Conservation (phyloP, 192 early-diverging fungal species). For the Podila epicladia region DNA sequence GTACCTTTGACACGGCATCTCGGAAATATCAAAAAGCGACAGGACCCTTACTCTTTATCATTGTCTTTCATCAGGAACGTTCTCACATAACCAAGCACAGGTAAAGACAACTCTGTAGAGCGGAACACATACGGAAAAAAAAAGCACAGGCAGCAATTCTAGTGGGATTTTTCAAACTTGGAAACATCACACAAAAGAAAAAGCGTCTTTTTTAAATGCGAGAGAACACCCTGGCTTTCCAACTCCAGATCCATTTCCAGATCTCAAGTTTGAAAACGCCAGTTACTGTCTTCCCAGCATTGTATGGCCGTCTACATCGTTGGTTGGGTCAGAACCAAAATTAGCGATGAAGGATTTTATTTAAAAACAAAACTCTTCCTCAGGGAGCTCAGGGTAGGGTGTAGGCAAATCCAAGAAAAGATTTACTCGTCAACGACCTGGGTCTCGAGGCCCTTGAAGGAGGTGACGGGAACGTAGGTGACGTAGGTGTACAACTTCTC, state of each 20-base stretch:
- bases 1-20: no score
- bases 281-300: conserved; percentile 12
- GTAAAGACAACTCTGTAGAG: no score
- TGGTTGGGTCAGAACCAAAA: conserved; percentile 10
- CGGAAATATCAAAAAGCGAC: no score
- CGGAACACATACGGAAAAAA: no score
- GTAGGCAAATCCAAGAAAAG: background rate
- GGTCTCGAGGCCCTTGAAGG: conserved; percentile 91
- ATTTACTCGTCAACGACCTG: conserved; percentile 70
- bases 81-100: no score
- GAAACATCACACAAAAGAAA: conserved; percentile 9
- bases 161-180: no score
- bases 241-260: background rate
- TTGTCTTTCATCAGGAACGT: no score
- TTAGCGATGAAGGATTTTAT: conserved; percentile 20
- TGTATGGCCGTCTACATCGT: conserved; percentile 16
- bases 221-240: conserved; percentile 5
- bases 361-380: conserved; percentile 11
- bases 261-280: background rate
- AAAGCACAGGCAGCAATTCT: no score
- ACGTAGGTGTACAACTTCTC: conserved; percentile 99
- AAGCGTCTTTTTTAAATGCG: conserved; percentile 9
- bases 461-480: conserved; percentile 83
- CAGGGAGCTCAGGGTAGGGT: no score
- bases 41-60: no score